phyloP scores from a whole-genome alignment of 805 yeast genomes.

The Pichia heedii region DNA sequence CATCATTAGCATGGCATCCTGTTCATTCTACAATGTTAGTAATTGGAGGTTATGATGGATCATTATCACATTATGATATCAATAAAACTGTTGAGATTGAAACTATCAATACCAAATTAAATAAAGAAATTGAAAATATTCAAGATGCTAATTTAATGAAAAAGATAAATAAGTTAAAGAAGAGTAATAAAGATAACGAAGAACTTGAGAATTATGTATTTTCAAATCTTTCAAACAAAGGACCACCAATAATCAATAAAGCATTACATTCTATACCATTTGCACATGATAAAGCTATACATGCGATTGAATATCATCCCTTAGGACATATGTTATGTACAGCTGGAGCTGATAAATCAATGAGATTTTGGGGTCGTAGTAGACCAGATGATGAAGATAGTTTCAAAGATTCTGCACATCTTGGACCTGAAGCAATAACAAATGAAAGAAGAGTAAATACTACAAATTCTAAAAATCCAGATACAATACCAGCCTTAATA shows the following conservation, averaged over 20 bases:
- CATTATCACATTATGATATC: conserved; percentile 67
- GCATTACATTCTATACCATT: conserved; percentile 58
- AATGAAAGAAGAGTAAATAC: neutral
- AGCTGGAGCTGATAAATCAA: conserved; percentile 89
- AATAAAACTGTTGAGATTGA: conserved; percentile 36
- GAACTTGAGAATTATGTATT: conserved; percentile 15
- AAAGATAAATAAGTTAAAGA: neutral
- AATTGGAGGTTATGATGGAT: conserved; percentile 85
- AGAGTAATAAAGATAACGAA: neutral
- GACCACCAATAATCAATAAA: conserved; percentile 6
- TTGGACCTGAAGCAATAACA: conserved; percentile 22
- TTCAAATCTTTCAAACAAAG: neutral
- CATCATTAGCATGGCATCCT: conserved; percentile 91
- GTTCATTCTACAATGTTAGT: conserved; percentile 69
- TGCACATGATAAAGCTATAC: conserved; percentile 92
- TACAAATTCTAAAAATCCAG: neutral
- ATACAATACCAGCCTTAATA: too few relatives aligned
- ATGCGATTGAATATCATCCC: conserved; percentile 87
- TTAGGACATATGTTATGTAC: conserved; percentile 85
- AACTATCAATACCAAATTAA: neutral
- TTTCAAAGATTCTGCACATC: conserved; percentile 74
- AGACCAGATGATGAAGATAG: conserved; percentile 83
- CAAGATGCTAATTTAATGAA: conserved; percentile 2
- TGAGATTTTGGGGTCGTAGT: conserved; percentile 90
- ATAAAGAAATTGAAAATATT: conserved; percentile 4